Conservation (phyloP, 371 early-diverging fungal species). For the Phascolomyces articulosus region DNA sequence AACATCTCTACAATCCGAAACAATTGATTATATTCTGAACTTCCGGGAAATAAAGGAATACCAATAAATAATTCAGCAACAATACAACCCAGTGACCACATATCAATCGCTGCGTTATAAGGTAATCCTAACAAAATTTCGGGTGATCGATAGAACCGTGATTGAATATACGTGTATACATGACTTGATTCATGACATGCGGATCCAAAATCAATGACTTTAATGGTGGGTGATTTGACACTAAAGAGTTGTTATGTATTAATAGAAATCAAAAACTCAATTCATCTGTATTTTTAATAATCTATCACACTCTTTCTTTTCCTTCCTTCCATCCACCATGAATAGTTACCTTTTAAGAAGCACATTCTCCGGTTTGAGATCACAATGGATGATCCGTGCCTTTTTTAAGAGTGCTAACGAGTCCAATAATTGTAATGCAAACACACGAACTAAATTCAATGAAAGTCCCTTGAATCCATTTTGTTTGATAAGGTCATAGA, state of each 20-base stretch:
- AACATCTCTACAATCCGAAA: constrained; percentile 88
- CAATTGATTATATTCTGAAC: constrained; percentile 94
- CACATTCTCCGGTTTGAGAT: constrained; percentile 98
- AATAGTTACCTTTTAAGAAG: constrained; percentile 73
- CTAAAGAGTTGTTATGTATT: constrained; percentile 26
- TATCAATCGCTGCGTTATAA: constrained; percentile 96
- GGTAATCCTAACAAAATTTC: constrained; percentile 95
- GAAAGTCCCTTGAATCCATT: constrained; percentile 95
- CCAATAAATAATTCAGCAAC: constrained; percentile 96
- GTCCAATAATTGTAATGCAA: constrained; percentile 86
- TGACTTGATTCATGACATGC: constrained; percentile 92
- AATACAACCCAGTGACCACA: constrained; percentile 99
- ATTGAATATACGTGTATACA: constrained; percentile 96
- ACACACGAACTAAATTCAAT: constrained; percentile 82
- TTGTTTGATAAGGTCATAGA: constrained; percentile 97
- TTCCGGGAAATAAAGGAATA: constrained; percentile 93
- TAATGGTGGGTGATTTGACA: constrained; percentile 84
- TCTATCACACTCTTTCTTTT: background rate
- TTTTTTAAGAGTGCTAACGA: constrained; percentile 82
- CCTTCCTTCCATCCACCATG: too few species aligned
- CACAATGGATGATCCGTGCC: constrained; percentile 96
- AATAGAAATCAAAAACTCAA: too few species aligned
- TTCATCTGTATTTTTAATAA: too few species aligned
- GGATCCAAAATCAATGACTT: constrained; percentile 99
- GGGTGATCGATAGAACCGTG: constrained; percentile 97